These are phyloP conservation scores for Talaromyces sp. DNA, from an alignment of 2,329 filamentous ascomycete genomes.

Conservation along the genomic window DNA sequence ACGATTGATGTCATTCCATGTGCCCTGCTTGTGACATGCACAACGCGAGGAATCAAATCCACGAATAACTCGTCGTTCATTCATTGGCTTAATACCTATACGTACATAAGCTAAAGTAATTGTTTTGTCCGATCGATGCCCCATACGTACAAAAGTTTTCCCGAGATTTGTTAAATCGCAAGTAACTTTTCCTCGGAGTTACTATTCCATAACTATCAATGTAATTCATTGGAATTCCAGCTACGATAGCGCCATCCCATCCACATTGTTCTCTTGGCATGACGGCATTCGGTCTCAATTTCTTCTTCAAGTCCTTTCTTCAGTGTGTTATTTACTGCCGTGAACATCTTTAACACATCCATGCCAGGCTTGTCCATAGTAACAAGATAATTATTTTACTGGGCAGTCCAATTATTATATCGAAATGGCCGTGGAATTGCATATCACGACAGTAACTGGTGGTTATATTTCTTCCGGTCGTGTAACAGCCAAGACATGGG, in stretches of 20 bases:
- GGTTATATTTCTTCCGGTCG: not conserved
- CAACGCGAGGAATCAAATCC: not conserved
- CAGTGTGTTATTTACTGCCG: too few species aligned
- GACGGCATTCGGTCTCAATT: too few species aligned
- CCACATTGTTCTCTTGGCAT: too few species aligned
- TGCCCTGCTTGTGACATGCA: not conserved
- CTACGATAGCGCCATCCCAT: too few species aligned
- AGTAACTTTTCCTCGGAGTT: not conserved
- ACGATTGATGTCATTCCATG: not conserved
- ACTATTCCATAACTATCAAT: not conserved
- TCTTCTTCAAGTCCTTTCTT: too few species aligned
- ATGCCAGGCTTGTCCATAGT: too few species aligned
- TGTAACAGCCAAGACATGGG: not conserved
- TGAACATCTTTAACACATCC: too few species aligned
- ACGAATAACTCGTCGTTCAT: too few species aligned
- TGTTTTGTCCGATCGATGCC: too few species aligned
- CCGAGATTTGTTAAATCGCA: not conserved
- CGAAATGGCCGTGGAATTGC: not conserved
- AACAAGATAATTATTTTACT: not conserved
- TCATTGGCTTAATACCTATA: too few species aligned
- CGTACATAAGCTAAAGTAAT: too few species aligned
- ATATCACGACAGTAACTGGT: not conserved
- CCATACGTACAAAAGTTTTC: not conserved
- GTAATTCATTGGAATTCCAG: not conserved
- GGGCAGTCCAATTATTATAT: too few species aligned